phyloP scores from a whole-genome alignment of 2,329 filamentous ascomycete species.

The Dothideomycetes sp. region DNA sequence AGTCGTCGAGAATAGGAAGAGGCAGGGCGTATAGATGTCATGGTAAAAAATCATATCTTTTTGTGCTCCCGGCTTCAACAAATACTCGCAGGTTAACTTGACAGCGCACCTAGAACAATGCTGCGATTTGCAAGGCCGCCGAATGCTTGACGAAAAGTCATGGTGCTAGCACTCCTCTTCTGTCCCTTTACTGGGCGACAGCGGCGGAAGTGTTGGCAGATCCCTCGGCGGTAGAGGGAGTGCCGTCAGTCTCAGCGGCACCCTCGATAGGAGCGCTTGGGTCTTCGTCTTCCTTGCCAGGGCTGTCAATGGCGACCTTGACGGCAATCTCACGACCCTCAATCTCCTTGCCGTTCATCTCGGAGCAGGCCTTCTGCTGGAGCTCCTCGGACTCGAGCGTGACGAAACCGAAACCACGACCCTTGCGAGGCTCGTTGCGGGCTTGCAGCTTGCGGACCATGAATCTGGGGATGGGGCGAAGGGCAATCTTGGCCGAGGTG shows the following conservation, averaged over 20 bases:
- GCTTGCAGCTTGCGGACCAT: conserved; percentile 99
- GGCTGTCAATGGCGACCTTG: conserved; percentile 99
- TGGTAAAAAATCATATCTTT: conserved; percentile 14
- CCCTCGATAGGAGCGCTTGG: conserved; percentile 39
- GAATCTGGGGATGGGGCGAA: conserved; percentile 96
- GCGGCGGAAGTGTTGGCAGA: conserved; percentile 20
- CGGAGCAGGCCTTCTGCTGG: conserved; percentile 90
- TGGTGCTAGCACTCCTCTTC: conserved; percentile 2
- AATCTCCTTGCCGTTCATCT: conserved; percentile 99
- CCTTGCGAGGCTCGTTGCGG: conserved; percentile 96
- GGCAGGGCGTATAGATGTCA: conserved; percentile 12
- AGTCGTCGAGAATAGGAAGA: conserved; percentile 8
- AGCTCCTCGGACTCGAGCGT: conserved; percentile 90
- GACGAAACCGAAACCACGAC: conserved; percentile 96
- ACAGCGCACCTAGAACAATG: conserved; percentile 8
- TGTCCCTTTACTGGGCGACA: conserved; percentile 12
- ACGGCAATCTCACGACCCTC: conserved; percentile 98
- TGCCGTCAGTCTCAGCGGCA: conserved; percentile 22
- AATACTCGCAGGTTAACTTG: conserved; percentile 12
- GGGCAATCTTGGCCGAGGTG: conserved; percentile 92
- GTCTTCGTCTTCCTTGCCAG: conserved; percentile 90
- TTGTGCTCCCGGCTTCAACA: conserved; percentile 12
- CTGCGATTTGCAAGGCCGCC: conserved; percentile 11
- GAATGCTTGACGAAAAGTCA: background rate
- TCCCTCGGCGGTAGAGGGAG: conserved; percentile 28